Percentiles rank a stretch among this genome's conserved stretches.
Conservation (phyloP, 2,329 filamentous ascomycete species). For the Claviceps sp. region DNA sequence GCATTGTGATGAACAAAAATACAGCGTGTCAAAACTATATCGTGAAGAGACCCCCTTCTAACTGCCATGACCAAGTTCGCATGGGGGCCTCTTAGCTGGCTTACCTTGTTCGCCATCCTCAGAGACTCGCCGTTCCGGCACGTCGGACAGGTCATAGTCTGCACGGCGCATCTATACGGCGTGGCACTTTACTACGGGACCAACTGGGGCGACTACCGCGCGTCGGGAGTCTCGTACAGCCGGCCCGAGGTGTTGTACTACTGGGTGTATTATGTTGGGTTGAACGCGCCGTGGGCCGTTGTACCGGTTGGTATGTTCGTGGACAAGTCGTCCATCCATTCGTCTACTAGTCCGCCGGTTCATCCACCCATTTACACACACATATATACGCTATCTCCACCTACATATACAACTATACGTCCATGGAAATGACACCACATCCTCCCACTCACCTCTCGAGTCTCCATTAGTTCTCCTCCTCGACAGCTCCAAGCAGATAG, state of each 20-base stretch:
- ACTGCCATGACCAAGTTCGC: slow-evolving; percentile 22
- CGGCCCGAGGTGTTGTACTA: slow-evolving; percentile 48
- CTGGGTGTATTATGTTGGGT: slow-evolving; percentile 49
- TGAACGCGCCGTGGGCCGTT: slow-evolving; percentile 48
- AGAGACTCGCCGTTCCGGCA: slow-evolving; percentile 31
- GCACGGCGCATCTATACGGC: slow-evolving; percentile 45
- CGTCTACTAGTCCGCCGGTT: background rate
- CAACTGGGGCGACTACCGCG: slow-evolving; percentile 33
- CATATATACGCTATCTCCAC: background rate
- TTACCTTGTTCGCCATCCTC: slow-evolving; percentile 33
- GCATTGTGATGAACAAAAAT: too few species aligned
- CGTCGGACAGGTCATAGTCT: slow-evolving; percentile 35
- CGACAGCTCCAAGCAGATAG: slow-evolving; percentile 18
- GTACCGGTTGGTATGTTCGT: slow-evolving; percentile 33
- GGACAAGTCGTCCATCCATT: background rate
- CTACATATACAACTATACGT: background rate
- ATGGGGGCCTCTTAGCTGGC: slow-evolving; percentile 46
- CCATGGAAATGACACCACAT: background rate
- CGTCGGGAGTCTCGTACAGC: slow-evolving; percentile 35
- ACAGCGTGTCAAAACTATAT: too few species aligned
- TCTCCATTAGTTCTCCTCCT: slow-evolving; percentile 16
- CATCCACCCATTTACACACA: background rate
- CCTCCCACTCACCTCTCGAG: background rate
- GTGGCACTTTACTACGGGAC: slow-evolving; percentile 51
- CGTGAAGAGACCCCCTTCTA: too few species aligned